These are phyloP conservation scores for Zanthoxylum bungeanum DNA, from an alignment of 345 rosid species.

Conservation along the genomic window DNA sequence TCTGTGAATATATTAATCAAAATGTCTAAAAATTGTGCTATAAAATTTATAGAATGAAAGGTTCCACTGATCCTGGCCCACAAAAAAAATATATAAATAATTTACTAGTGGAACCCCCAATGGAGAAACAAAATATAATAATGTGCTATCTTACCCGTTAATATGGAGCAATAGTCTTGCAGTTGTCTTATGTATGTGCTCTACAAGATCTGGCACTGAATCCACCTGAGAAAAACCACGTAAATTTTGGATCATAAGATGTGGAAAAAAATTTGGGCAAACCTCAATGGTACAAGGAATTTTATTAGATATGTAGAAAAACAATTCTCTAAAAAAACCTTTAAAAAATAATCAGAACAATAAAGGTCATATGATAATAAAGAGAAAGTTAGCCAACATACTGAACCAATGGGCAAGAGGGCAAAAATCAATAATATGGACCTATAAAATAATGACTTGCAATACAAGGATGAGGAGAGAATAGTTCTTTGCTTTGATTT, in stretches of 20 bases:
- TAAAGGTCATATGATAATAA: neutral
- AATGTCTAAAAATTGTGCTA: neutral
- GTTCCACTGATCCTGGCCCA: neutral
- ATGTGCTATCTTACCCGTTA: slow-evolving; percentile 60
- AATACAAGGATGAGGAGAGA: too few relatives aligned
- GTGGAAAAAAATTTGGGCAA: neutral
- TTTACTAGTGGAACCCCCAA: slow-evolving; percentile 2
- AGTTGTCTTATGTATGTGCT: slow-evolving; percentile 83
- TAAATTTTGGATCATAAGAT: neutral
- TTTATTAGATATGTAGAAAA: slow-evolving; percentile 1
- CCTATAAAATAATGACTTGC: too few relatives aligned
- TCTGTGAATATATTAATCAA: too few relatives aligned
- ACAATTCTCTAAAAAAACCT: neutral
- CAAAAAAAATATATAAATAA: neutral
- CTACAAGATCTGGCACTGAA: slow-evolving; percentile 72
- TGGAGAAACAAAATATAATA: neutral
- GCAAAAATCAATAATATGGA: too few relatives aligned
- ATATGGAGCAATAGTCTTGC: slow-evolving; percentile 88
- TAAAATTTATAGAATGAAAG: neutral
- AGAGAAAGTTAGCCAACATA: too few relatives aligned
- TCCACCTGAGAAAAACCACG: slow-evolving; percentile 71
- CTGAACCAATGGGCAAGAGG: too few relatives aligned
- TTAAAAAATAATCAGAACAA: neutral
- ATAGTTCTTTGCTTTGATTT: too few relatives aligned
- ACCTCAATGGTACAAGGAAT: too few relatives aligned